Evolutionary conservation across 371 early-diverging fungal species (phyloP), one percentile per base, ranked within the genome.

Genomic region (Actinomucor elegans): DNA sequence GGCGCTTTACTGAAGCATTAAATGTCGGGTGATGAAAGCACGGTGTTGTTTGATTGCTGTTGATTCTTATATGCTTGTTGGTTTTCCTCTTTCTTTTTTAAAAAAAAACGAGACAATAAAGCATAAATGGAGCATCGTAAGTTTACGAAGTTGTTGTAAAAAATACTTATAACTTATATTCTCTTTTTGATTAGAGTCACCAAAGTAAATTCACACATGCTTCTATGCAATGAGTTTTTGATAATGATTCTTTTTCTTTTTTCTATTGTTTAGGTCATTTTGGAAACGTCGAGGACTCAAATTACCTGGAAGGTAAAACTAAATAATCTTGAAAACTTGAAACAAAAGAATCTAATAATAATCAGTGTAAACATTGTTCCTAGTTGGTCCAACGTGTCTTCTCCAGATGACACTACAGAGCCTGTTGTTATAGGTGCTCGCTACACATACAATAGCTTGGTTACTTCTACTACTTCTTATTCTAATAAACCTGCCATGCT

Each of bases 221-320:
- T 12, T 7, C 18, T 38, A 24, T 34, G 21, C n/a, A n/a, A n/a
- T n/a, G n/a, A n/a, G n/a, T n/a, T n/a, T n/a, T n/a, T n/a, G n/a
- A n/a, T n/a, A 20, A 40, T 9, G 23, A 40, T 24, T 12, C 14
- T 40, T 12, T 28, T 12, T 14, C n/a, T 28, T 49, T 3, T 28
- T 27, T 18, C 18, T 15, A 26, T 23, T 32, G 18, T 10, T 40
- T 52, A 77, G 77, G 42, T 69, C 75, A 6, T 77, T 77, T 69
- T 77, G 78, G 78, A 63, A 70, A 55, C 53, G 70, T 28, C 66
- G 55, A 44, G 72, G 75, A 8, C 45, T 67, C 24, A 70, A 71
- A 48, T 35, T 74, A 21, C 78, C 78, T 48, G 78, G 75, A 61
- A 70, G 78, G 78, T 77, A 72, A 42, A 21, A 14, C 21, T n/a